Evolutionary conservation across 768 basidiomycete genomes (phyloP), one percentile per base, ranked within the genome.

Genomic region (Hydnum rufescens): DNA sequence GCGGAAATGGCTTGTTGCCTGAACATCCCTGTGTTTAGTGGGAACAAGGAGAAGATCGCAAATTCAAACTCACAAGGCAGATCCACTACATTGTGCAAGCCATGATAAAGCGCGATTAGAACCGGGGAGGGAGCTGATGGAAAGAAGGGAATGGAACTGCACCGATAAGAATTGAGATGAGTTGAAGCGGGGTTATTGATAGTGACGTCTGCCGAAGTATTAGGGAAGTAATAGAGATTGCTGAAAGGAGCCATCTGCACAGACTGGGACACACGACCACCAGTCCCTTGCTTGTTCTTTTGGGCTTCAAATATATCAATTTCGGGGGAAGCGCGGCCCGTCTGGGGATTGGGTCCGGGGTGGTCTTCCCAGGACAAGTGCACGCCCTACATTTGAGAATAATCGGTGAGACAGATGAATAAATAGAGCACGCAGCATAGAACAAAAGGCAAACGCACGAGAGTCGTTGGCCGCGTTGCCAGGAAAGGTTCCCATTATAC

Each of bases 231-330:
- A 55, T 63, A 72, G 8, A 62, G 49, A 53, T 74, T 74, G 57
- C 68, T 66, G 63, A 71, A 76, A 5, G 74, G 74, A 39, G 82
- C 82, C 56, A 82, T 77, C 62, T 85, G 84, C 22, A 73, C 75
- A 2, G 74, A 76, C 65, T 85, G 83, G n/a, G 82, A 73, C 22
- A 73, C 81, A 46, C 55, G 52, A 13, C 57, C 60, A 39, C 57
- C 61, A 58, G 73, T 71, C 3, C 65, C 54, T 53, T 49, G 55
- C 32, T 70, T 59, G 59, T 87, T 68, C 53, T 79, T 67, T 61
- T 83, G 78, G 0, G 78, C 80, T 64, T 89, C 84, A 54, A 87
- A 70, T 54, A 87, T 70, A 63, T 88, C 85, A 60, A 89, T 85
- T 64, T 89, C 83, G 3, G 85, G 85, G 0, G 82, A 76, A 3